A percentile compares a stretch with the other conserved stretches of the same genome.
Evolutionary conservation across 345 rosid genomes (phyloP).

Genomic region (Sapria himalayana): DNA sequence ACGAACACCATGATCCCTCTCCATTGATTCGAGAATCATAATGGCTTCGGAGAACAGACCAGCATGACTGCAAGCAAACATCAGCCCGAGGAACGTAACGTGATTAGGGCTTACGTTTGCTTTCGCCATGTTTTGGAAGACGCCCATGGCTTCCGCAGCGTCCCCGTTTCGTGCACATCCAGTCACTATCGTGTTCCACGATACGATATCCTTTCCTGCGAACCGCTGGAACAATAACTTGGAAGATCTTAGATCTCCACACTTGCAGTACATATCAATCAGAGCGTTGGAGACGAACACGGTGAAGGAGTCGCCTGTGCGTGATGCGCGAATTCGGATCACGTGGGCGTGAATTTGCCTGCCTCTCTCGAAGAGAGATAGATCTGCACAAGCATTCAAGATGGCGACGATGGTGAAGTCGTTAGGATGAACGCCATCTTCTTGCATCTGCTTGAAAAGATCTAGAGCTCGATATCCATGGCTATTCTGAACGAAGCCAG

Average conservation of each 20-base stretch:
- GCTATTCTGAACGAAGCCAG: constrained; percentile 18
- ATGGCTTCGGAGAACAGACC: constrained; percentile 21
- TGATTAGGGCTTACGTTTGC: constrained; percentile 20
- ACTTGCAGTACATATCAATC: constrained; percentile 27
- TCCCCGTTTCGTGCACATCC: constrained; percentile 27
- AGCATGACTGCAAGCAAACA: constrained; percentile 20
- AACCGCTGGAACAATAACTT: constrained; percentile 25
- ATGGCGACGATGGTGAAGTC: constrained; percentile 19
- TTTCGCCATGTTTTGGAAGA: constrained; percentile 15
- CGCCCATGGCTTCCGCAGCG: constrained; percentile 13
- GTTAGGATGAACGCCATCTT: constrained; percentile 16
- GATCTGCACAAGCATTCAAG: constrained; percentile 32
- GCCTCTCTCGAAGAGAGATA: constrained; percentile 21
- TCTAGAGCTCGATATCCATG: constrained; percentile 15
- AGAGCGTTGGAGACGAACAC: constrained; percentile 17
- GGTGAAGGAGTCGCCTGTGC: constrained; percentile 29
- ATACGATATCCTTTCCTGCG: constrained; percentile 27
- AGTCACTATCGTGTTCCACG: constrained; percentile 31
- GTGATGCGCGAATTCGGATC: constrained; percentile 17
- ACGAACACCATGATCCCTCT: constrained; percentile 9
- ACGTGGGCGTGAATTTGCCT: constrained; percentile 23
- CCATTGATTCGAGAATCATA: constrained; percentile 18
- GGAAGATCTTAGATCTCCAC: constrained; percentile 22
- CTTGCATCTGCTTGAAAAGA: constrained; percentile 18
- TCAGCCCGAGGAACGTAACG: constrained; percentile 35